Percentiles rank a stretch among this genome's conserved stretches.
Evolutionary conservation across 2,329 filamentous ascomycete species (phyloP).

Genomic region (Trichoderma afroharzianum): DNA sequence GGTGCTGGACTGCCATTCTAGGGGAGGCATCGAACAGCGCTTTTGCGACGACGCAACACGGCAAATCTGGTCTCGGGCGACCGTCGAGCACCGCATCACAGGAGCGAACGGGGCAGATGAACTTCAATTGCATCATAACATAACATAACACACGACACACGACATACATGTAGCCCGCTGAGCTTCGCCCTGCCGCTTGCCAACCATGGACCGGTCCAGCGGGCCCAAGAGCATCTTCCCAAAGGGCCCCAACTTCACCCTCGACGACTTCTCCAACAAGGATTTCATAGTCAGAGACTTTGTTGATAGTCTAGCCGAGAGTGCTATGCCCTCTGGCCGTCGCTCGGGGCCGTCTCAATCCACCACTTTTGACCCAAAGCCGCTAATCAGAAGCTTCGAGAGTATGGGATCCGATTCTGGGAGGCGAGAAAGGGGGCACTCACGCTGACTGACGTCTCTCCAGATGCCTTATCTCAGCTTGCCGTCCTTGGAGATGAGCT

Average conservation of each 20-base stretch:
- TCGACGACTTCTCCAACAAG: conserved; percentile 82
- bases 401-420: conserved; percentile 40
- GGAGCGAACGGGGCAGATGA: neutral
- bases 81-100: neutral
- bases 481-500: conserved; percentile 75
- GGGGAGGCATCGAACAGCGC: neutral
- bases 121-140: neutral
- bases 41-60: conserved; percentile 8
- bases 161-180: conserved; percentile 30
- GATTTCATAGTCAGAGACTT: conserved; percentile 99
- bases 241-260: conserved; percentile 74
- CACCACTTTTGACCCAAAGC: conserved; percentile 85
- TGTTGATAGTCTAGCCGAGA: conserved; percentile 87
- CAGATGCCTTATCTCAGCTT: conserved; percentile 64
- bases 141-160: neutral
- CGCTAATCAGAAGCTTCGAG: conserved; percentile 92
- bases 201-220: conserved; percentile 42
- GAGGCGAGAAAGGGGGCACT: too few species aligned
- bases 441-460: neutral
- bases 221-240: conserved; percentile 67
- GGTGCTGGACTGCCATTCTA: neutral
- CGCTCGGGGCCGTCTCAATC: conserved; percentile 64
- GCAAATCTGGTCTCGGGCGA: neutral
- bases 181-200: conserved; percentile 17
- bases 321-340: conserved; percentile 72